Conservation (phyloP, 2,329 filamentous ascomycete genomes). For the Pestalotiopsis sp. region DNA sequence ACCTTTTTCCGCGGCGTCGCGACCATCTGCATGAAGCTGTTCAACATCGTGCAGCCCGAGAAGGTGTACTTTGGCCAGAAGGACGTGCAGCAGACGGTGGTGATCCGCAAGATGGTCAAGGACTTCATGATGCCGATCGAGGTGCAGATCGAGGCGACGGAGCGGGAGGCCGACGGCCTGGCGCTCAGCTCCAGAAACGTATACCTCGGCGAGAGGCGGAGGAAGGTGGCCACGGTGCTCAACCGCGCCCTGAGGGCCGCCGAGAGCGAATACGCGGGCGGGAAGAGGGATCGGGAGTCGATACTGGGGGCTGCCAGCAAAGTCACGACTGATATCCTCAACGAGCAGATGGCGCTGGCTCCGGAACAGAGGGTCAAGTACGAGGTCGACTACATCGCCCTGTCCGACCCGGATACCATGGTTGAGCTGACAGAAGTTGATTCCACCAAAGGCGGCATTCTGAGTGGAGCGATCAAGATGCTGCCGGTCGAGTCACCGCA, state of each 20-base stretch:
- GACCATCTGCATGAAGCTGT: constrained; percentile 93
- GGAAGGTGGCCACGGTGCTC: constrained; percentile 73
- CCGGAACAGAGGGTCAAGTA: constrained; percentile 68
- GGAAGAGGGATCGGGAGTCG: constrained; percentile 57
- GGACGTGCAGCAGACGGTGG: constrained; percentile 92
- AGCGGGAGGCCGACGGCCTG: constrained; percentile 78
- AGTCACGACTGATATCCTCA: constrained; percentile 56
- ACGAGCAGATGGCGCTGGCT: constrained; percentile 63
- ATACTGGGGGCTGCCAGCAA: constrained; percentile 74
- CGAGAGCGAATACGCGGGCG: constrained; percentile 64
- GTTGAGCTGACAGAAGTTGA: constrained; percentile 77
- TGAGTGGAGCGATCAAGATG: constrained; percentile 93
- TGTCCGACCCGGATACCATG: constrained; percentile 84
- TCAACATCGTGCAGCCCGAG: constrained; percentile 79
- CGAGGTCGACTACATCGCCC: constrained; percentile 89
- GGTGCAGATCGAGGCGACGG: constrained; percentile 74
- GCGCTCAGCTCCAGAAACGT: constrained; percentile 94
- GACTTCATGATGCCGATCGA: constrained; percentile 83
- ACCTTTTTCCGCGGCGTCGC: constrained; percentile 97
- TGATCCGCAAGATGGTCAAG: constrained; percentile 82
- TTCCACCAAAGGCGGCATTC: constrained; percentile 70
- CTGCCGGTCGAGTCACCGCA: constrained; percentile 72
- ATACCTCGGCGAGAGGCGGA: constrained; percentile 78
- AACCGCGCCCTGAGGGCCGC: constrained; percentile 70
- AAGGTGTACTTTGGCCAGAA: constrained; percentile 95